Conservation (phyloP, 805 yeast genomes). For the Metschnikowia corniflorae region DNA sequence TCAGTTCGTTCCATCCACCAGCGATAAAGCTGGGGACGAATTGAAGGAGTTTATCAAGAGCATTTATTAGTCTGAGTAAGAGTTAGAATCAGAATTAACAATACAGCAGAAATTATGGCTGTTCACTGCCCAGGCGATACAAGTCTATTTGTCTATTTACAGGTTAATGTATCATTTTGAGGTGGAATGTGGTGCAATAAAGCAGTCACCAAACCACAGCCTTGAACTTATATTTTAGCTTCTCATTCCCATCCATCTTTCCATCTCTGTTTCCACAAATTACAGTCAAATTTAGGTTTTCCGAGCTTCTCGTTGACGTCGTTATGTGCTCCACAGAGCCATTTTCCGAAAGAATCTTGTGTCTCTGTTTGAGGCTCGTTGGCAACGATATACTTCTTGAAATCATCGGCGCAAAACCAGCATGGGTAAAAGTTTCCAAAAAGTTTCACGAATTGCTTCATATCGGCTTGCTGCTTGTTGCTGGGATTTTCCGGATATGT, state of each 20-base stretch:
- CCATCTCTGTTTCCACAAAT: conserved; percentile 93
- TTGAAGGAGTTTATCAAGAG: conserved; percentile 30
- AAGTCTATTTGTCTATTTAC: no score
- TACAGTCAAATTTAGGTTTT: conserved; percentile 81
- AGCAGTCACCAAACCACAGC: no score
- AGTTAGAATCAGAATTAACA: no score
- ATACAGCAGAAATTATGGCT: no score
- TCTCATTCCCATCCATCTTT: conserved; percentile 82
- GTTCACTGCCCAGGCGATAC: no score
- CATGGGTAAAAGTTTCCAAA: conserved; percentile 89
- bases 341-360: conserved; percentile 77
- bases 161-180: no score
- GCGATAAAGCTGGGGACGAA: conserved; percentile 26
- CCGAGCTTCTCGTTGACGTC: conserved; percentile 85
- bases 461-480: conserved; percentile 59
- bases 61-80: conserved; percentile 13
- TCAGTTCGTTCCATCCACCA: conserved; percentile 21
- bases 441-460: conserved; percentile 62
- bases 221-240: no score
- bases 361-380: conserved; percentile 55
- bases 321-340: conserved; percentile 96
- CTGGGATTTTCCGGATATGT: conserved; percentile 74
- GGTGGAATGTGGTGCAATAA: no score
- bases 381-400: conserved; percentile 54
- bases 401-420: conserved; percentile 88